Conservation (phyloP, 768 basidiomycete genomes). For the Rubroboletus pulcherrimus region DNA sequence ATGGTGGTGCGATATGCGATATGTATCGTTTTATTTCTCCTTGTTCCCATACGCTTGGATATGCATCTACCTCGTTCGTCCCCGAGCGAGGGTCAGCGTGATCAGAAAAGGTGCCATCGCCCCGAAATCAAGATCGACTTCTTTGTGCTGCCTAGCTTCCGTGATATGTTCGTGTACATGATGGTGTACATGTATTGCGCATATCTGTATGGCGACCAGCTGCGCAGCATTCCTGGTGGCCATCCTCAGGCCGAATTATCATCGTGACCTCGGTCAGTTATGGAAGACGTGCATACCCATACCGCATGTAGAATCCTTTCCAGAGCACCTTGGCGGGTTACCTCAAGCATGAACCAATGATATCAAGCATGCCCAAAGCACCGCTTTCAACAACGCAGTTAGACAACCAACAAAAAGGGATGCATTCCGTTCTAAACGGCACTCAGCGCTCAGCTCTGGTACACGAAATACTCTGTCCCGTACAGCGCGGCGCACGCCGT, state of each 20-base stretch:
- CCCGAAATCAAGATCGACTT: background rate
- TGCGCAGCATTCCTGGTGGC: background rate
- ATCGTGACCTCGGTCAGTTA: background rate
- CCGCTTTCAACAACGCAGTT: background rate
- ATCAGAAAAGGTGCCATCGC: background rate
- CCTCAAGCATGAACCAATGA: background rate
- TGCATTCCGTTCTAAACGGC: background rate
- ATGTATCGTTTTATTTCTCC: background rate
- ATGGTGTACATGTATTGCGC: background rate
- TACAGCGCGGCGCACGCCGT: constrained; percentile 26
- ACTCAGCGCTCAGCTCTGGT: constrained; percentile 19
- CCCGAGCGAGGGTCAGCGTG: background rate
- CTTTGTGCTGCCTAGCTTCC: background rate
- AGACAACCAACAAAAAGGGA: background rate
- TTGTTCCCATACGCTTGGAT: background rate
- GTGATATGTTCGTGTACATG: background rate
- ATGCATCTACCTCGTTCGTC: background rate
- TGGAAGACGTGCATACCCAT: background rate
- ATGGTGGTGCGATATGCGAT: background rate
- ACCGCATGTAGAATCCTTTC: no score
- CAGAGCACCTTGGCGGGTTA: background rate
- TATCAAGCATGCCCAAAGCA: background rate
- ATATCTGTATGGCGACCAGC: background rate
- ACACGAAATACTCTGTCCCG: constrained; percentile 28
- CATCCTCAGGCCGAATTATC: background rate